phyloP scores from a whole-genome alignment of 306 rosid species.

The Trichosanthes truncata region DNA sequence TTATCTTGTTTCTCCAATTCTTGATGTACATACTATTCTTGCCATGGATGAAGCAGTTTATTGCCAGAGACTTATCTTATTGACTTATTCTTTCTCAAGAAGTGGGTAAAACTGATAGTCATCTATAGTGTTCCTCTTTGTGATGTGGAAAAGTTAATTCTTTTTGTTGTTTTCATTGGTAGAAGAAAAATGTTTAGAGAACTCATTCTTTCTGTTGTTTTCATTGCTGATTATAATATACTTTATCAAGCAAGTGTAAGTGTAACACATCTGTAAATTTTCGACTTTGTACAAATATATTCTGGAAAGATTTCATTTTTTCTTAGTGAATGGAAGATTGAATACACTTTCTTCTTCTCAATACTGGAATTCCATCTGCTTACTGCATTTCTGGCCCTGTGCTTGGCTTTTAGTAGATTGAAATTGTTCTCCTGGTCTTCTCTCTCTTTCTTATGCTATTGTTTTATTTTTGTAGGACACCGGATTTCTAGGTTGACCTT shows the following conservation, averaged over 20 bases:
- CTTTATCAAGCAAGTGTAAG: background rate
- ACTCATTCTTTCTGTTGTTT: background rate
- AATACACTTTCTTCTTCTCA: background rate
- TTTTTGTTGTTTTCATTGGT: background rate
- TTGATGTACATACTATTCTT: background rate
- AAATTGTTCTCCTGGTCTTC: background rate
- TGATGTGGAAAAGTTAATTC: background rate
- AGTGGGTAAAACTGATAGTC: background rate
- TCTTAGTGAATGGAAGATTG: background rate
- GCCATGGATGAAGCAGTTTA: background rate
- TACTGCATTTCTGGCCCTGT: conserved; percentile 1
- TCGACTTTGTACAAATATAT: background rate
- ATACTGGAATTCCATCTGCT: background rate
- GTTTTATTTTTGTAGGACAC: conserved; percentile 4
- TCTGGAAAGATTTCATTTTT: conserved; percentile 3
- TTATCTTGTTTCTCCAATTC: background rate
- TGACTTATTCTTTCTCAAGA: background rate
- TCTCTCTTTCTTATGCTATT: background rate
- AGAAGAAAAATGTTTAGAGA: background rate
- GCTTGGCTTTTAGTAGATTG: background rate
- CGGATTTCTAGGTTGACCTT: background rate
- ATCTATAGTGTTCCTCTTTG: background rate
- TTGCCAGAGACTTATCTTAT: background rate
- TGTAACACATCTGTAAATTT: background rate
- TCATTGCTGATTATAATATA: background rate